Conservation (phyloP, 768 basidiomycete genomes). For the Lactarius indigo region DNA sequence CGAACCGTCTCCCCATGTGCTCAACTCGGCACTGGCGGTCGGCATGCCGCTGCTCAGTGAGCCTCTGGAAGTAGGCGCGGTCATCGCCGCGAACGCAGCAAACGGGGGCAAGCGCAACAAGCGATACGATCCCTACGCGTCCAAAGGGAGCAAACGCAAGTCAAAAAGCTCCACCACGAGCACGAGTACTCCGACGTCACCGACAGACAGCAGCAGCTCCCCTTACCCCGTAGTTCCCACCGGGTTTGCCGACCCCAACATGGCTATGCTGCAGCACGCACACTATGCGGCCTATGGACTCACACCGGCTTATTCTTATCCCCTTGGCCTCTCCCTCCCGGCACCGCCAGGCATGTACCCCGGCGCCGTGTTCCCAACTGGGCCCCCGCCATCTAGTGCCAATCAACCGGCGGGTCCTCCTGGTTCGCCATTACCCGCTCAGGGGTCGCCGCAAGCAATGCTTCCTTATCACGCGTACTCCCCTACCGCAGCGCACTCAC, state of each 20-base stretch:
- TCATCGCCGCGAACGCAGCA: background rate
- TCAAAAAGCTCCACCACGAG: conserved; percentile 12
- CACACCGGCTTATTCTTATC: conserved; percentile 21
- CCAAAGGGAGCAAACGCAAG: conserved; percentile 22
- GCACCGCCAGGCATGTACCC: conserved; percentile 8
- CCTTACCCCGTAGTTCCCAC: conserved; percentile 15
- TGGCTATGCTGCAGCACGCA: conserved; percentile 26
- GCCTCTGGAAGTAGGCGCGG: conserved; percentile 20
- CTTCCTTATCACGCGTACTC: conserved; percentile 14
- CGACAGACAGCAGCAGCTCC: conserved; percentile 12
- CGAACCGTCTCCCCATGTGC: conserved; percentile 33
- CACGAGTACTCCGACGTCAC: conserved; percentile 19
- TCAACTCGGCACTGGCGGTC: conserved; percentile 26
- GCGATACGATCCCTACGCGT: conserved; percentile 35
- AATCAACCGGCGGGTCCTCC: conserved; percentile 7
- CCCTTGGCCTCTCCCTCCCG: conserved; percentile 20
- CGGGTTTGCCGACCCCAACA: conserved; percentile 19
- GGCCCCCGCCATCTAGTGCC: conserved; percentile 8
- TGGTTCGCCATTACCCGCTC: conserved; percentile 13
- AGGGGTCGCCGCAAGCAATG: conserved; percentile 12
- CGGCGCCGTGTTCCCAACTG: conserved; percentile 13
- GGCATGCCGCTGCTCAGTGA: conserved; percentile 26
- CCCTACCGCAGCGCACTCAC: background rate
- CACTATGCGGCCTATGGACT: conserved; percentile 24
- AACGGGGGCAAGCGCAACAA: conserved; percentile 31